These are phyloP conservation scores for Ochetophila trinervis DNA, from an alignment of 306 rosid genomes.

Conservation along the genomic window DNA sequence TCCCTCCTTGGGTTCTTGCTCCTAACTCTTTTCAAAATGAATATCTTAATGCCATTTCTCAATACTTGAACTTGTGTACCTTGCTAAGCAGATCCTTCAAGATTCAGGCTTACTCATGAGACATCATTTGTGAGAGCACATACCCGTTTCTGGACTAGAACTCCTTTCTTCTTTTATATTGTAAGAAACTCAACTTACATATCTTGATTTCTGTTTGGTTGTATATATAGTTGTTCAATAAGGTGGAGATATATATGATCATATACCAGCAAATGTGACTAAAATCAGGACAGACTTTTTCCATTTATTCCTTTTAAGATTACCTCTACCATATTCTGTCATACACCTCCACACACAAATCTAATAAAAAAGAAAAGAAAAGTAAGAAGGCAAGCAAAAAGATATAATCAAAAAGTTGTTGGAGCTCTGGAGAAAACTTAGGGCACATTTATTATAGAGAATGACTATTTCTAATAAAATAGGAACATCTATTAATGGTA, in stretches of 20 bases:
- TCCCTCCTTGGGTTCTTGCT: constrained; percentile 8
- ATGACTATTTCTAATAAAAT: too few species aligned
- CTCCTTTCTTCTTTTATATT: constrained; percentile 64
- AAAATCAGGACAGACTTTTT: not conserved
- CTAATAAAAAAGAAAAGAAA: too few species aligned
- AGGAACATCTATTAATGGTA: too few species aligned
- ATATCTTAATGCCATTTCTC: not conserved
- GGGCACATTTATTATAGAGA: too few species aligned
- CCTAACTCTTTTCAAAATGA: not conserved
- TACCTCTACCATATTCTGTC: not conserved
- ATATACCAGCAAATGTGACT: not conserved
- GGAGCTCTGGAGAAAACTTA: constrained; percentile 1
- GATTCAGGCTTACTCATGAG: constrained; percentile 84
- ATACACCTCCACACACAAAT: too few species aligned
- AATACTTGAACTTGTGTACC: not conserved
- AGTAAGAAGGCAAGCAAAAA: not conserved
- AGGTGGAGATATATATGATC: not conserved
- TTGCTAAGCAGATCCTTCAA: constrained; percentile 55
- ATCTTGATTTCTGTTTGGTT: constrained; percentile 8
- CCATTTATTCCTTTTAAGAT: not conserved
- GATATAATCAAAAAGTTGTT: not conserved
- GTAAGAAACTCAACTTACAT: constrained; percentile 45
- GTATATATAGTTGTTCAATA: not conserved
- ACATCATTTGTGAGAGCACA: constrained; percentile 90
- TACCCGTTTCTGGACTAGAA: constrained; percentile 66